These are phyloP conservation scores for Ziziphus jujuba DNA, from an alignment of 306 rosid genomes.

Conservation along the genomic window DNA sequence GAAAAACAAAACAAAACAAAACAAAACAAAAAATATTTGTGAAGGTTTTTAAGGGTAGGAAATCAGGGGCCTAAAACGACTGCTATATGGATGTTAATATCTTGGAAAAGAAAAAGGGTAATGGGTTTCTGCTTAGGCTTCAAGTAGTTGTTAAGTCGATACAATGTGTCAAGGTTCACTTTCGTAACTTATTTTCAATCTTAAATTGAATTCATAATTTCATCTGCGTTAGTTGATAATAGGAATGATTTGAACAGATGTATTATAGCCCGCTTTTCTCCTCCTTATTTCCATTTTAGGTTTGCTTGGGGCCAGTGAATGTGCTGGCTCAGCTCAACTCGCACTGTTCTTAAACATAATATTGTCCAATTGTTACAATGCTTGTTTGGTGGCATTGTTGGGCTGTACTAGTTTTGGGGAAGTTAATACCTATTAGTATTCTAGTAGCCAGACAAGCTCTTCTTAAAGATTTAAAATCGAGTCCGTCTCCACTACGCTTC, in stretches of 20 bases:
- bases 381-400: not conserved
- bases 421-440: too few species aligned
- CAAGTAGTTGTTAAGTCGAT: slow-evolving; percentile 46
- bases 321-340: not conserved
- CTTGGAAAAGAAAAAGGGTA: slow-evolving; percentile 10
- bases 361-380: not conserved
- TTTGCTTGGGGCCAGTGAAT: too few species aligned
- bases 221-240: slow-evolving; percentile 7
- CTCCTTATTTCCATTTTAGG: not conserved
- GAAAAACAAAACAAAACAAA: slow-evolving; percentile 33
- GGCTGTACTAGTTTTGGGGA: not conserved
- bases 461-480: too few species aligned
- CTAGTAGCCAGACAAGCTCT: too few species aligned
- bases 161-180: slow-evolving; percentile 44
- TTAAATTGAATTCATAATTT: slow-evolving; percentile 30
- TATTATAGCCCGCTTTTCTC: not conserved
- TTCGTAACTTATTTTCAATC: slow-evolving; percentile 29
- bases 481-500: too few species aligned
- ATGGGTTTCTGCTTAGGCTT: slow-evolving; percentile 47
- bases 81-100: slow-evolving; percentile 45
- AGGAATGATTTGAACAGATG: not conserved
- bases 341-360: not conserved
- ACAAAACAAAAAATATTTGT: slow-evolving; percentile 32
- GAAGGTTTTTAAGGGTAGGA: slow-evolving; percentile 44
- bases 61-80: slow-evolving; percentile 37